phyloP scores from a whole-genome alignment of 2,329 filamentous ascomycete species.

The Alternaria arbusti region DNA sequence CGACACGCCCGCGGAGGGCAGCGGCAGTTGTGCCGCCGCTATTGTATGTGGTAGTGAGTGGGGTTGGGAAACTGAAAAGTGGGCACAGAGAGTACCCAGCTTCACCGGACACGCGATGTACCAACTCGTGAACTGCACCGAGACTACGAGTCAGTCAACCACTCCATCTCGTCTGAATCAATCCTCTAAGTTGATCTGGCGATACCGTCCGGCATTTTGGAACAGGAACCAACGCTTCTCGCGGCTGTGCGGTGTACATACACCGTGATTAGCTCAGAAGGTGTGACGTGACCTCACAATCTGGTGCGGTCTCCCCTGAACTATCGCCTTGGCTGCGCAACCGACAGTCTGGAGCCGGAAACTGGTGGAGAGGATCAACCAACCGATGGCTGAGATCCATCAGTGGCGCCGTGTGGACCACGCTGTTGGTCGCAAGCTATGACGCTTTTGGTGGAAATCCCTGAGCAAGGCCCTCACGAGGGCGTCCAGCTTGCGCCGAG shows the following conservation, averaged over 20 bases:
- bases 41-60: background rate
- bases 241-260: slow-evolving; percentile 12
- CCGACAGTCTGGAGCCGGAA: slow-evolving; percentile 43
- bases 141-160: slow-evolving; percentile 13
- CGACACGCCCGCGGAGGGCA: background rate
- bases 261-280: slow-evolving; percentile 19
- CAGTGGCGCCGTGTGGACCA: slow-evolving; percentile 33
- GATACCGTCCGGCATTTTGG: slow-evolving; percentile 16
- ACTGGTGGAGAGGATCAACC: slow-evolving; percentile 30
- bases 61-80: background rate
- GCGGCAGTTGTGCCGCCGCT: background rate
- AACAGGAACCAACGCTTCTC: slow-evolving; percentile 22
- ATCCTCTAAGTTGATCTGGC: slow-evolving; percentile 17
- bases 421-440: slow-evolving; percentile 37
- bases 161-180: slow-evolving; percentile 13
- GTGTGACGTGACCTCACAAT: slow-evolving; percentile 24
- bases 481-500: slow-evolving; percentile 1
- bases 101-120: background rate
- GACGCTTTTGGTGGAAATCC: slow-evolving; percentile 22
- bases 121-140: background rate
- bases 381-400: slow-evolving; percentile 36
- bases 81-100: background rate
- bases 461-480: slow-evolving; percentile 12
- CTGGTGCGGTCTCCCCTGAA: slow-evolving; percentile 9
- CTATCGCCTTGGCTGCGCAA: slow-evolving; percentile 19